A percentile compares a stretch with the other conserved stretches of the same genome.
These are phyloP conservation scores for Medakamo hakoo DNA, from an alignment of 139 green algal genomes.

Conservation along the genomic window DNA sequence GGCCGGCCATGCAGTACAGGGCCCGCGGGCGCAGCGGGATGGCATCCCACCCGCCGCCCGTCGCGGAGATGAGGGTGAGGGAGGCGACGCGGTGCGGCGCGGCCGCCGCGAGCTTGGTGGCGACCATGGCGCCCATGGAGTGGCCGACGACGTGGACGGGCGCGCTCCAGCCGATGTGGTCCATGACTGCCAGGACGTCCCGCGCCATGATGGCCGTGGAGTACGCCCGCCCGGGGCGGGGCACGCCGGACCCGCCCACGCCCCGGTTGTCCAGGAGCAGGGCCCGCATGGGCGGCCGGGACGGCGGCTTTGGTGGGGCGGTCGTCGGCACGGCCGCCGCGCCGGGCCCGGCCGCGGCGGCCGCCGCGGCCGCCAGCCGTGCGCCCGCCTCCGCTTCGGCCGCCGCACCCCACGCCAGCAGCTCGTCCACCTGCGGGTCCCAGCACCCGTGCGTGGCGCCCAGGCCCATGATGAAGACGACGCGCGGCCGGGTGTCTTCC, in stretches of 20 bases:
- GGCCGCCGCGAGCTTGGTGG: slow-evolving; percentile 3
- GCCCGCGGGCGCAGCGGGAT: background rate
- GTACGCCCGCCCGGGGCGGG: background rate
- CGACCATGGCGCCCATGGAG: slow-evolving; percentile 6
- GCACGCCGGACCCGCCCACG: background rate
- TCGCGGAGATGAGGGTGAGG: slow-evolving; percentile 5
- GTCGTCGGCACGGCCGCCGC: too few species aligned
- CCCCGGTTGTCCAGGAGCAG: slow-evolving; percentile 1
- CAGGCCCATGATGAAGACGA: slow-evolving; percentile 15
- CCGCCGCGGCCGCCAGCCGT: too few species aligned
- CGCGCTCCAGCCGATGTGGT: slow-evolving; percentile 1
- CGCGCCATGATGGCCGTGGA: slow-evolving; percentile 6
- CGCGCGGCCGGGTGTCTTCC: background rate
- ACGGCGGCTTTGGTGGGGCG: too few species aligned
- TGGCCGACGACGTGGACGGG: slow-evolving; percentile 1
- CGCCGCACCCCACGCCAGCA: too few species aligned
- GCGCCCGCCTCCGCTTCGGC: too few species aligned
- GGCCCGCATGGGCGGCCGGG: background rate
- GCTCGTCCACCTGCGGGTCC: slow-evolving; percentile 7
- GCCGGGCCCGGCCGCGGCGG: slow-evolving; percentile 2
- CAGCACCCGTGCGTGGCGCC: background rate
- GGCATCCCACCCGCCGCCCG: background rate
- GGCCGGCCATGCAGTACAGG: background rate
- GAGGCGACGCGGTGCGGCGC: slow-evolving; percentile 1
- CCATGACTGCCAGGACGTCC: slow-evolving; percentile 5